Percentiles rank a stretch among this genome's conserved stretches.
These are phyloP conservation scores for Metschnikowia kofuensis DNA, from an alignment of 805 yeast species.

Conservation along the genomic window DNA sequence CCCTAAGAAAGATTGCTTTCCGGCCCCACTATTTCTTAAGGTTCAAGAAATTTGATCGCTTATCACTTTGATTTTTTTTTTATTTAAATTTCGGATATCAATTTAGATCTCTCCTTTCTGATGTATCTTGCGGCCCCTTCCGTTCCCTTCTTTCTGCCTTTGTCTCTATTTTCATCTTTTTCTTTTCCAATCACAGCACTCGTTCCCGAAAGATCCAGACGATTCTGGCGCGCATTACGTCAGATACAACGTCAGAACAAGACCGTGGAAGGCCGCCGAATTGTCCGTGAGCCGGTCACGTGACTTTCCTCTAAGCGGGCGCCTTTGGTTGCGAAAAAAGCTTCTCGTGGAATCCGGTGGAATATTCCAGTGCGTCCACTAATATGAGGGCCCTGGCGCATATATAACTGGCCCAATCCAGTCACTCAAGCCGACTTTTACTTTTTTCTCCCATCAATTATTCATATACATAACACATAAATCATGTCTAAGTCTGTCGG, in stretches of 20 bases:
- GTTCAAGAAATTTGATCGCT: too few relatives aligned
- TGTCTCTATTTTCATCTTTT: too few relatives aligned
- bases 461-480: not conserved
- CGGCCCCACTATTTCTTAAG: too few relatives aligned
- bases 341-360: constrained; percentile 15
- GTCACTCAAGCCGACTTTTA: not conserved
- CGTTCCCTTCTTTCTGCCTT: too few relatives aligned
- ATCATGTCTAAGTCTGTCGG: constrained; percentile 32
- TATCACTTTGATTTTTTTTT: too few relatives aligned
- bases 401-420: constrained; percentile 6
- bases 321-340: constrained; percentile 8
- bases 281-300: not conserved
- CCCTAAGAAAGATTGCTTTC: too few relatives aligned
- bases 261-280: not conserved
- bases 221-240: not conserved
- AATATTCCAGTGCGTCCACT: constrained; percentile 15
- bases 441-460: too few relatives aligned
- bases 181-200: too few relatives aligned
- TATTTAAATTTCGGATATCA: too few relatives aligned
- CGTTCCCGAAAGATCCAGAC: too few relatives aligned
- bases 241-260: not conserved
- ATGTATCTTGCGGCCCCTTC: too few relatives aligned
- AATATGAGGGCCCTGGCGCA: not conserved
- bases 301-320: not conserved
- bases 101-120: too few relatives aligned